These are phyloP conservation scores for Penicillium verhagenii DNA, from an alignment of 495 filamentous ascomycete genomes.

Conservation along the genomic window DNA sequence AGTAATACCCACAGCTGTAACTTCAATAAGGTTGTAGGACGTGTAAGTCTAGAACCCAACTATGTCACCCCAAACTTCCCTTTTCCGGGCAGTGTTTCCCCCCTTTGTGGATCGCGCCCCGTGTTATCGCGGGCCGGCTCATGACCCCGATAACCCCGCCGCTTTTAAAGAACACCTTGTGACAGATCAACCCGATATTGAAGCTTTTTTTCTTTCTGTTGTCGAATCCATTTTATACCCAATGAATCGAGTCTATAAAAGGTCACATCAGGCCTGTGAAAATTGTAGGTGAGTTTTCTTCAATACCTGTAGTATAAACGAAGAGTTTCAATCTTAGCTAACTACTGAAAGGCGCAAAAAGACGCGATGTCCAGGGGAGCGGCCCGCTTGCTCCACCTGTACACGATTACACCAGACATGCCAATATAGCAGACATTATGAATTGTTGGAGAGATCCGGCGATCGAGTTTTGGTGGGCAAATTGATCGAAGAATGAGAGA, in stretches of 20 bases:
- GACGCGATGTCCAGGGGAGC: conserved; percentile 46
- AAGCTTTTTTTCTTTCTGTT: background rate
- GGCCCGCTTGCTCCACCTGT: conserved; percentile 43
- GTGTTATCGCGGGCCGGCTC: conserved; percentile 9
- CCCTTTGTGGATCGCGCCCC: conserved; percentile 8
- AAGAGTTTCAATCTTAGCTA: background rate
- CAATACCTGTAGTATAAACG: background rate
- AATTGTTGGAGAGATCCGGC: conserved; percentile 8
- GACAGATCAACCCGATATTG: background rate
- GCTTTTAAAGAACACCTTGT: background rate
- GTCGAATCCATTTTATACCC: background rate
- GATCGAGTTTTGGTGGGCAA: conserved; percentile 20
- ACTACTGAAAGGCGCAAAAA: conserved; percentile 37
- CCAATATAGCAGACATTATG: conserved; percentile 30
- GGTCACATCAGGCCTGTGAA: conserved; percentile 38
- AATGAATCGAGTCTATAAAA: conserved; percentile 20
- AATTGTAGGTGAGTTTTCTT: conserved; percentile 37
- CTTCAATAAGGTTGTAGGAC: background rate
- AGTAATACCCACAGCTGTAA: too few relatives aligned
- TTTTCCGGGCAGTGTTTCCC: conserved; percentile 2
- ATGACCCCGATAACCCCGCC: conserved; percentile 22
- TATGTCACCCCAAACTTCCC: conserved; percentile 6
- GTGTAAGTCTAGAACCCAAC: background rate
- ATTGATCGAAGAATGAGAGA: background rate
- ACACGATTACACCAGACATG: conserved; percentile 39